phyloP scores from a whole-genome alignment of 768 basidiomycete species.

The Pisolithus tinctorius region DNA sequence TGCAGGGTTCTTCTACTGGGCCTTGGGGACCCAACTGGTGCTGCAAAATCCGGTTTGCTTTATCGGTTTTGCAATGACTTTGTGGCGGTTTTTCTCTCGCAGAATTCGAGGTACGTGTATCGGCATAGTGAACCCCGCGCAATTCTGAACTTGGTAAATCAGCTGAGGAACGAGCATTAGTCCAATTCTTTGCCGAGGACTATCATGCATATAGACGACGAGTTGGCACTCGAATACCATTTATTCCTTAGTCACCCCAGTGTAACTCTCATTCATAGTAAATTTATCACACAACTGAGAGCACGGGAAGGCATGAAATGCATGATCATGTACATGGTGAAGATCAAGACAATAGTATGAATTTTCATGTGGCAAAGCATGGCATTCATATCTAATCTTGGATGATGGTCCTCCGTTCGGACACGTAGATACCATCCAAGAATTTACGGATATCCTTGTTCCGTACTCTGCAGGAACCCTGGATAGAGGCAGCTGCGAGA shows the following conservation, averaged over 20 bases:
- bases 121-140: background rate
- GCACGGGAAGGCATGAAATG: conserved; percentile 14
- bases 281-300: conserved; percentile 1
- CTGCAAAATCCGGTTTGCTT: conserved; percentile 82
- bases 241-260: conserved; percentile 51
- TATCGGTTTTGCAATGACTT: conserved; percentile 51
- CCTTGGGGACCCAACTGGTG: conserved; percentile 85
- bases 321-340: conserved; percentile 22
- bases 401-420: conserved; percentile 59
- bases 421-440: conserved; percentile 91
- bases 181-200: conserved; percentile 86
- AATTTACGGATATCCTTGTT: conserved; percentile 99
- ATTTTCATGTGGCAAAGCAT: conserved; percentile 6
- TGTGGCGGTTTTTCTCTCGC: conserved; percentile 84
- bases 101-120: conserved; percentile 65
- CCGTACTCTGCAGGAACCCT: conserved; percentile 92
- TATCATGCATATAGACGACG: conserved; percentile 69
- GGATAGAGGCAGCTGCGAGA: conserved; percentile 81
- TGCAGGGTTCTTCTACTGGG: conserved; percentile 97
- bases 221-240: conserved; percentile 87
- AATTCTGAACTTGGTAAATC: conserved; percentile 3
- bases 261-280: background rate
- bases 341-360: conserved; percentile 17
- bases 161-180: conserved; percentile 79
- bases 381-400: conserved; percentile 31